Base-by-base conservation (phyloP, 768 basidiomycete species). In the Tulasnella calospora region DNA sequence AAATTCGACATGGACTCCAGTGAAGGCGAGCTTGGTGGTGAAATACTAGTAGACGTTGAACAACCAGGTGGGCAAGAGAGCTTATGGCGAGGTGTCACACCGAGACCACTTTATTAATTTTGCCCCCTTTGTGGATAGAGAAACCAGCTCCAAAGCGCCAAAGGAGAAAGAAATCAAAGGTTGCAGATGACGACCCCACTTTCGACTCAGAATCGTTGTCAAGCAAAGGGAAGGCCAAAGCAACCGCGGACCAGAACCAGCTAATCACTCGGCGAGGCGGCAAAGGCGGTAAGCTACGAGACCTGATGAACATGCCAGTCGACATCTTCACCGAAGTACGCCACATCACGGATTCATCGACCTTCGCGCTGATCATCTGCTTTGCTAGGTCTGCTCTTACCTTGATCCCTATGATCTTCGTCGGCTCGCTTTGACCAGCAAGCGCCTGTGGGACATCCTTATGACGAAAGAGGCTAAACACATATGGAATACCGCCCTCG, bases 281-380 rank as follows among this genome's bases (percentile, higher is more conserved):
- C 19, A 67, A 19, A 67, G 61, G 61, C 5, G 79, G 79, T 10
- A 79, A 73, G 36, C 79, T 80, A 36, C 55, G 35, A n/a, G 76
- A 74, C 38, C n/a, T 80, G 35, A 79, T 80, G 79, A 74, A 79
- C 36, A 74, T 80, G 79, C 79, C 79, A 5, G 41, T 80, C 3
- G 79, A 80, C 41, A 79, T 80, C 35, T 80, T 80, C 41, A 71
- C 73, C 23, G 79, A 79, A 38, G 79, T 80, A 79, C 13, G 35
- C 0, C 12, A 40, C 23, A n/a, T 73, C 27, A 2, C 21, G 12
- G 4, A 17, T 19, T 36, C 19, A 35, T 40, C 23, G 38, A 15
- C n/a, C 5, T 17, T 38, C 46, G 57, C n/a, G 38, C 76, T 77
- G 38, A 57, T 38, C 33, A 40, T 33, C 23, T 30, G 7, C 19